These are phyloP conservation scores for Teratosphaeria nubilosa DNA, from an alignment of 2,329 filamentous ascomycete species.

Conservation along the genomic window DNA sequence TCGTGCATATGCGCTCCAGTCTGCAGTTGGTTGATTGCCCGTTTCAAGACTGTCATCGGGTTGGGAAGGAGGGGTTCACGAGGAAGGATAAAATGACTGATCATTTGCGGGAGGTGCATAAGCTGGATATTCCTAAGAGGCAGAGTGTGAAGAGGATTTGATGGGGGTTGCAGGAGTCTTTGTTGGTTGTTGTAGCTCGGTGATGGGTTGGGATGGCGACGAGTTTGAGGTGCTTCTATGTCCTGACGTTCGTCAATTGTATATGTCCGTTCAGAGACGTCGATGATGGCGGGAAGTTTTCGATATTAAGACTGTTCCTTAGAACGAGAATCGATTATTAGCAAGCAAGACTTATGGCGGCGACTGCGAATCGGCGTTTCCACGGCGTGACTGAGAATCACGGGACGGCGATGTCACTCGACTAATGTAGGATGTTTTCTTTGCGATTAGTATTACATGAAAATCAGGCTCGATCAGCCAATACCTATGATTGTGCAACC, in stretches of 20 bases:
- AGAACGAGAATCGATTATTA: too few species aligned
- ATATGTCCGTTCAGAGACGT: too few species aligned
- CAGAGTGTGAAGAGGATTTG: neutral
- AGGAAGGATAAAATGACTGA: constrained; percentile 49
- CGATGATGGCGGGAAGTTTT: too few species aligned
- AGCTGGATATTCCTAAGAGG: constrained; percentile 9
- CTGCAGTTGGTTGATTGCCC: constrained; percentile 33
- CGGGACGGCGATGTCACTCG: neutral
- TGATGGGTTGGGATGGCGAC: neutral
- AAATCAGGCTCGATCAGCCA: neutral
- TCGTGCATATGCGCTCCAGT: constrained; percentile 33
- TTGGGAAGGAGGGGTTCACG: constrained; percentile 42
- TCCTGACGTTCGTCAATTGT: neutral
- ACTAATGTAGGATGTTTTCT: neutral
- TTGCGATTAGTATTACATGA: neutral
- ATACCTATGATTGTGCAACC: neutral
- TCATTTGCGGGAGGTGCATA: constrained; percentile 47
- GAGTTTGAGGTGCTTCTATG: neutral
- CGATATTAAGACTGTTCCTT: too few species aligned
- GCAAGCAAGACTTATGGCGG: too few species aligned
- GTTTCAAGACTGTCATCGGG: constrained; percentile 31
- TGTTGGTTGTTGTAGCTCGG: neutral
- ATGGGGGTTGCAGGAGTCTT: neutral
- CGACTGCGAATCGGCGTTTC: too few species aligned
- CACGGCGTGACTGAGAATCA: too few species aligned